A percentile compares a stretch with the other conserved stretches of the same genome.
Evolutionary conservation across 208 protist genomes (phyloP).

Genomic region (Crithidia bombi): DNA sequence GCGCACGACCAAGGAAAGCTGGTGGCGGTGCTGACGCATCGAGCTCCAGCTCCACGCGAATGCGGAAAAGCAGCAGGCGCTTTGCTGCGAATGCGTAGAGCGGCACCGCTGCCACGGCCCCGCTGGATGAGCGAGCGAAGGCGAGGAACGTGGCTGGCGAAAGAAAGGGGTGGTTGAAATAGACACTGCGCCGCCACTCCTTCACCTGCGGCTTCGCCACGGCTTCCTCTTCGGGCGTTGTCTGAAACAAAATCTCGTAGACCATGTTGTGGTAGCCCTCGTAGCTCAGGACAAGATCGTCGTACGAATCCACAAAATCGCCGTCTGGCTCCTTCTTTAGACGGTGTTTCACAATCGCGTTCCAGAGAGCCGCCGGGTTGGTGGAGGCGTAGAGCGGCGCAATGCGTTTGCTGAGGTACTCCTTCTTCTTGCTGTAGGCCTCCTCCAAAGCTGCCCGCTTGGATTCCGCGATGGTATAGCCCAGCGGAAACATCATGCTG

Average conservation of each 20-base stretch:
- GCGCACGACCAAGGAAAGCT: conserved; percentile 25
- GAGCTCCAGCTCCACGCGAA: conserved; percentile 83
- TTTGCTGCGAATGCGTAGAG: conserved; percentile 89
- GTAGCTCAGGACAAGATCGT: conserved; percentile 72
- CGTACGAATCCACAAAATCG: conserved; percentile 55
- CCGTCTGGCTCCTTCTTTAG: conserved; percentile 15
- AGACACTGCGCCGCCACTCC: conserved; percentile 56
- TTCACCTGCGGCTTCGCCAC: conserved; percentile 30
- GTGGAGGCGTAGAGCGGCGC: conserved; percentile 63
- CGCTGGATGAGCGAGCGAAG: conserved; percentile 62
- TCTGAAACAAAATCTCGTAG: conserved; percentile 76
- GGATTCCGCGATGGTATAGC: conserved; percentile 29
- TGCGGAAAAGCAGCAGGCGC: conserved; percentile 78
- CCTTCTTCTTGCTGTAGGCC: conserved; percentile 54
- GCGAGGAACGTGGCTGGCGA: conserved; percentile 82
- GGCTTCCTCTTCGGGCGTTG: conserved; percentile 51
- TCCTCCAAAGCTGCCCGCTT: conserved; percentile 38
- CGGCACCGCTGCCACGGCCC: conserved; percentile 68
- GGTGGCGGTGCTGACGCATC: conserved; percentile 54
- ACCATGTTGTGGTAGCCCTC: conserved; percentile 71
- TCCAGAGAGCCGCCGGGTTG: conserved; percentile 77
- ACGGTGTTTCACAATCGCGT: conserved; percentile 75
- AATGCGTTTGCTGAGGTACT: conserved; percentile 54
- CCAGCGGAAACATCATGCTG: conserved; percentile 31
- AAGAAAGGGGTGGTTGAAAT: conserved; percentile 89